Evolutionary conservation across 805 yeast genomes (phyloP).

Genomic region (Starmerella stigmatis): DNA sequence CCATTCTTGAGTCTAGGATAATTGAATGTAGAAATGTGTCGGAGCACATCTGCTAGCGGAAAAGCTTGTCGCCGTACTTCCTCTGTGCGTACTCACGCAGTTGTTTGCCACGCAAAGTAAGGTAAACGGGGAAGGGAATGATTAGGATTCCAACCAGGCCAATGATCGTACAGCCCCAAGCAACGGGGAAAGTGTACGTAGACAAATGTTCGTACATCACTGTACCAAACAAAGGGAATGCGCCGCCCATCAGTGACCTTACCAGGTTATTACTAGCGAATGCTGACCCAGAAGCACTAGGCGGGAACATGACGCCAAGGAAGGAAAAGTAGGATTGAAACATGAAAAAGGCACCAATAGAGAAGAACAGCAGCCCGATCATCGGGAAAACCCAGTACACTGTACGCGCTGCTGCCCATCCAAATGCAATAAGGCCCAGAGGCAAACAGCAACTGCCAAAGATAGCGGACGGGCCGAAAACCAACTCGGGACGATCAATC

Average conservation of each 20-base stretch:
- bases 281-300: conserved; percentile 42
- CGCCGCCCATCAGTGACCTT: conserved; percentile 44
- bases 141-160: conserved; percentile 37
- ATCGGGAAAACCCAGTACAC: conserved; percentile 45
- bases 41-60: background rate
- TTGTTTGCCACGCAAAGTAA: conserved; percentile 9
- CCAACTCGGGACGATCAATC: conserved; percentile 6
- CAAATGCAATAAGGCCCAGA: conserved; percentile 41
- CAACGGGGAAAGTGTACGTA: conserved; percentile 42
- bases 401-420: conserved; percentile 48
- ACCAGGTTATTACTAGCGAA: conserved; percentile 47
- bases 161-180: conserved; percentile 45
- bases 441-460: conserved; percentile 38
- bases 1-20: too few species aligned
- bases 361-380: conserved; percentile 36
- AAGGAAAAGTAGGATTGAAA: conserved; percentile 47
- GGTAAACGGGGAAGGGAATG: conserved; percentile 39
- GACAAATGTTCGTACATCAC: conserved; percentile 41
- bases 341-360: conserved; percentile 35
- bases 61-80: conserved; percentile 18
- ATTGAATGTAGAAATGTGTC: too few species aligned
- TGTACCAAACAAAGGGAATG: conserved; percentile 53
- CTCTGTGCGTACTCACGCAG: conserved; percentile 14
- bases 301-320: conserved; percentile 40
- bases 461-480: conserved; percentile 29